phyloP scores from a whole-genome alignment of 805 yeast species.

The Starmerella roubikii region DNA sequence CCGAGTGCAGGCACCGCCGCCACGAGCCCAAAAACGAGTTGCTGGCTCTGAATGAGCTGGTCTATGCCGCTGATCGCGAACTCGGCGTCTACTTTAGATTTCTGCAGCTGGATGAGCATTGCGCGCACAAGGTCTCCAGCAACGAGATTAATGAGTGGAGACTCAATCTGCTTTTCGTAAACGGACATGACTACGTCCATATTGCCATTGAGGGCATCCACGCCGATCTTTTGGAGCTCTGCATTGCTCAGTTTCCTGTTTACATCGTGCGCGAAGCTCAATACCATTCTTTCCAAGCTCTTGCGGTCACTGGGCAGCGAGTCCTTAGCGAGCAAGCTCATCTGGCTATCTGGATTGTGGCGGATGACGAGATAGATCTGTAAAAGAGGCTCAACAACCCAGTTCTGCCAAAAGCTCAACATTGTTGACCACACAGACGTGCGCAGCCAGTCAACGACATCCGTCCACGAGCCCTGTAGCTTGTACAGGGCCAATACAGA shows the following conservation, averaged over 20 bases:
- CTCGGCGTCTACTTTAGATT: conserved; percentile 89
- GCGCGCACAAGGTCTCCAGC: conserved; percentile 64
- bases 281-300: conserved; percentile 77
- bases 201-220: conserved; percentile 51
- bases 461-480: conserved; percentile 38
- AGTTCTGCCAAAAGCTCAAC: conserved; percentile 56
- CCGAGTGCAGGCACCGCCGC: conserved; percentile 60
- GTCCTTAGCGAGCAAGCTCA: conserved; percentile 67
- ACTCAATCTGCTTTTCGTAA: conserved; percentile 61
- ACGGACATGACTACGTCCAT: conserved; percentile 63
- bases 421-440: conserved; percentile 50
- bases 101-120: conserved; percentile 81
- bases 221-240: conserved; percentile 13
- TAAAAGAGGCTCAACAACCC: conserved; percentile 67
- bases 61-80: conserved; percentile 85
- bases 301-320: conserved; percentile 65
- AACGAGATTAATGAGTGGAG: conserved; percentile 51
- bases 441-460: conserved; percentile 42
- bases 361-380: conserved; percentile 69
- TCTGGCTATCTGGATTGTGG: conserved; percentile 60
- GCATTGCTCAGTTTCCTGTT: conserved; percentile 10
- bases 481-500: conserved; percentile 24
- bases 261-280: conserved; percentile 44
- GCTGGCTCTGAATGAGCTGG: conserved; percentile 75
- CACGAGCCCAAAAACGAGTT: conserved; percentile 81